phyloP scores from a whole-genome alignment of 768 basidiomycete genomes.

The Cubamyces sp. region DNA sequence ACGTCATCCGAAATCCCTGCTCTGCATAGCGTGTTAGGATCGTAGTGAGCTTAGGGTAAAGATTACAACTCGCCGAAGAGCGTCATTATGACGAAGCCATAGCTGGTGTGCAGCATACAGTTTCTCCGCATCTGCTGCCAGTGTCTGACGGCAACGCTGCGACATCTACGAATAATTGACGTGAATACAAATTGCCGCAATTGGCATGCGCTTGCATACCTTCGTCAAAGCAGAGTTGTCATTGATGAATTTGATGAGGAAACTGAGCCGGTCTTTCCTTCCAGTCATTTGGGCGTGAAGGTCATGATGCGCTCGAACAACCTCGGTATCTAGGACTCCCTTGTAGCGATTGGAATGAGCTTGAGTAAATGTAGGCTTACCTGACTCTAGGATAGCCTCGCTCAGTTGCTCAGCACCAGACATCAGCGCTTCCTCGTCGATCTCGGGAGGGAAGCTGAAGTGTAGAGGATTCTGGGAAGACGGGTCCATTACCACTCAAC shows the following conservation, averaged over 20 bases:
- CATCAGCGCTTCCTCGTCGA: constrained; percentile 82
- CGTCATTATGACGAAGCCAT: constrained; percentile 77
- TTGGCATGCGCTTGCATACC: constrained; percentile 42
- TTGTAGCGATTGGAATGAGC: background rate
- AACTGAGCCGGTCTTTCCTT: constrained; percentile 75
- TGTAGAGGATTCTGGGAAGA: constrained; percentile 67
- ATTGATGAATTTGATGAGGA: constrained; percentile 89
- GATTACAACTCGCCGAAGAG: constrained; percentile 54
- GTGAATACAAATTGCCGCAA: background rate
- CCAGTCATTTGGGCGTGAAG: constrained; percentile 75
- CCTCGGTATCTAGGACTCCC: constrained; percentile 53
- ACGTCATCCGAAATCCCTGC: constrained; percentile 61
- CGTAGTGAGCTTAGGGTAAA: background rate
- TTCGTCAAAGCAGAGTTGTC: constrained; percentile 80
- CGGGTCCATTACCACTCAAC: background rate
- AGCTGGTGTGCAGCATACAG: constrained; percentile 79
- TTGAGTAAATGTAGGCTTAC: constrained; percentile 42
- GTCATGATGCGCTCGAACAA: constrained; percentile 79
- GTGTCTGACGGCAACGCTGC: constrained; percentile 70
- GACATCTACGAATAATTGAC: constrained; percentile 60
- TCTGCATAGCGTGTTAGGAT: constrained; percentile 37
- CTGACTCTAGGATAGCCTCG: constrained; percentile 68
- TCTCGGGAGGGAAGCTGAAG: constrained; percentile 79
- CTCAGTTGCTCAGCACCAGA: constrained; percentile 79
- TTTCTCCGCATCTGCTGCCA: constrained; percentile 86